Percentiles rank a stretch among this genome's conserved stretches.
Conservation (phyloP, 1,284 basidiomycete species). For the Puccinia polysora region DNA sequence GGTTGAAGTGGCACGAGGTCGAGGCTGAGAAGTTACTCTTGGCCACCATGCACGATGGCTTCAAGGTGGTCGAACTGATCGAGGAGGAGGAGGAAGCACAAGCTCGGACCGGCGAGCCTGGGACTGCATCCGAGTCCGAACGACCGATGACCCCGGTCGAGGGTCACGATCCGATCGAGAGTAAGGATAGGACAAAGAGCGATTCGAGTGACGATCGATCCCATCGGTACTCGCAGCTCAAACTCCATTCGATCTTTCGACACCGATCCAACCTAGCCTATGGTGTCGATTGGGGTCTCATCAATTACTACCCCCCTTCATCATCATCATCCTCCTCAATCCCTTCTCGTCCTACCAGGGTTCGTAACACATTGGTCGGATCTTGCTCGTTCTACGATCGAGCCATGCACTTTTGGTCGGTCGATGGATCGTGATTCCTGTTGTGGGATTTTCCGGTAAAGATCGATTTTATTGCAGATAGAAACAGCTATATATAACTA, state of each 20-base stretch:
- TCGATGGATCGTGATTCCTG: no score
- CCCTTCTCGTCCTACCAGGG: not conserved
- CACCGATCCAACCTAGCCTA: slow-evolving; percentile 81
- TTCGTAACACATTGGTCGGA: slow-evolving; percentile 59
- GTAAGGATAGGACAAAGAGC: no score
- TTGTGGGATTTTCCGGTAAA: no score
- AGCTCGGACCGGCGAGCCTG: no score
- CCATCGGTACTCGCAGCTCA: no score
- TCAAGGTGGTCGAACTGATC: slow-evolving; percentile 64
- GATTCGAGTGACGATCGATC: no score
- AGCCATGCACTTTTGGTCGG: slow-evolving; percentile 69
- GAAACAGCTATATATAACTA: no score
- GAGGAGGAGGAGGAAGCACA: no score
- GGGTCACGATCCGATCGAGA: slow-evolving; percentile 9
- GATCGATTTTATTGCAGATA: no score
- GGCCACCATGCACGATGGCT: slow-evolving; percentile 96
- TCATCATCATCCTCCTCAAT: slow-evolving; percentile 49
- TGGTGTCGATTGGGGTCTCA: slow-evolving; percentile 92
- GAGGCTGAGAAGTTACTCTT: slow-evolving; percentile 70
- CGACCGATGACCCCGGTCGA: not conserved
- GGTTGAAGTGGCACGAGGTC: slow-evolving; percentile 88
- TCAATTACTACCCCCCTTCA: no score
- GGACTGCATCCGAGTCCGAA: no score
- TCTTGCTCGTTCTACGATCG: slow-evolving; percentile 98
- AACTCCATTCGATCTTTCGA: slow-evolving; percentile 57